These are phyloP conservation scores for Colletotrichum godetiae DNA, from an alignment of 2,329 filamentous ascomycete species.

Conservation along the genomic window DNA sequence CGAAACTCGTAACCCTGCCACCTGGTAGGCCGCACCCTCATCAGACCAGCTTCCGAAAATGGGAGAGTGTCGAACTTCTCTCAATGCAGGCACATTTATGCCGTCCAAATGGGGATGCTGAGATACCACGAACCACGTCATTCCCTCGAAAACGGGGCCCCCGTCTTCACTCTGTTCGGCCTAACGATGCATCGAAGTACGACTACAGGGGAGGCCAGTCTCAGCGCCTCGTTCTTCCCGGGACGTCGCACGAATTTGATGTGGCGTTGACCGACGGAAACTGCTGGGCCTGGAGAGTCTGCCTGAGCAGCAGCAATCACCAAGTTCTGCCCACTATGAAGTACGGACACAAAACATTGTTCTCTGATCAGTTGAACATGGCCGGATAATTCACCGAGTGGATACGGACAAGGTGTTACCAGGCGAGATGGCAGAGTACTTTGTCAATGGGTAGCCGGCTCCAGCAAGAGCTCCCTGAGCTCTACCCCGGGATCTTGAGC, in stretches of 20 bases:
- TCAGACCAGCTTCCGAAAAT: conserved; percentile 1
- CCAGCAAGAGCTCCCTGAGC: conserved; percentile 10
- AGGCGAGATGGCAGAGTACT: conserved; percentile 33
- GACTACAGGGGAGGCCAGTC: not conserved
- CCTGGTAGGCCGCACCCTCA: conserved; percentile 20
- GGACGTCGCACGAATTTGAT: conserved; percentile 26
- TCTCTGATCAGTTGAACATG: not conserved
- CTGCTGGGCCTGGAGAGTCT: conserved; percentile 6
- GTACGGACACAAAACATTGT: not conserved
- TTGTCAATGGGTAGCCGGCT: conserved; percentile 16
- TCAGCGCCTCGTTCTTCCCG: conserved; percentile 24
- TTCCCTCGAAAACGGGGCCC: conserved; percentile 1
- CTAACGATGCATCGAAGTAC: conserved; percentile 1
- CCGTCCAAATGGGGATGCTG: conserved; percentile 7
- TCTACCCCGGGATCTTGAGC: conserved; percentile 31
- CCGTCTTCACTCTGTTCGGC: conserved; percentile 5
- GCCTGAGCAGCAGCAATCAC: conserved; percentile 1
- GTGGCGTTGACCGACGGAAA: conserved; percentile 20
- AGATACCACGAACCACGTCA: conserved; percentile 21
- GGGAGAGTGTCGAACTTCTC: not conserved
- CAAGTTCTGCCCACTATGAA: not conserved
- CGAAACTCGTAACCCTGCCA: conserved; percentile 18
- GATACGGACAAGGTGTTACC: conserved; percentile 19
- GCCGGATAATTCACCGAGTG: conserved; percentile 28
- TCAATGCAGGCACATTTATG: not conserved